Percentiles rank a stretch among this genome's conserved stretches.
phyloP scores from a whole-genome alignment of 1,284 basidiomycete genomes.

The Tylopilus sp. region DNA sequence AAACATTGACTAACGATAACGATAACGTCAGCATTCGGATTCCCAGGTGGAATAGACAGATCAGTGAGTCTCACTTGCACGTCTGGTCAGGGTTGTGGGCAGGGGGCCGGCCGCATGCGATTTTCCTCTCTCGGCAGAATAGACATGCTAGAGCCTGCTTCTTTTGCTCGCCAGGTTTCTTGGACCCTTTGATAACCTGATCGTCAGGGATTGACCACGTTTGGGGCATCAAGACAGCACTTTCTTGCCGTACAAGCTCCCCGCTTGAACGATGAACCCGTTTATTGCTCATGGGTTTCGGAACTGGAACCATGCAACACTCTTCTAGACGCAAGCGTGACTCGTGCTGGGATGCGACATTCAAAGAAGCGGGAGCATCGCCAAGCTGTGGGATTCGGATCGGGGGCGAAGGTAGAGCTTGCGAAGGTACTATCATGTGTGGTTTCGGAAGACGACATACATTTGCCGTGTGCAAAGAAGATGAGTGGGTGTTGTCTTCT shows the following conservation, averaged over 20 bases:
- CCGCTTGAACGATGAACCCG: slow-evolving; percentile 31
- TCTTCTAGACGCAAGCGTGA: slow-evolving; percentile 26
- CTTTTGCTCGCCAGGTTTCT: slow-evolving; percentile 37
- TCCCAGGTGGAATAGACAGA: slow-evolving; percentile 4
- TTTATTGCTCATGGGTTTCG: slow-evolving; percentile 29
- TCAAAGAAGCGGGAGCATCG: slow-evolving; percentile 10
- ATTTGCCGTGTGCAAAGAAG: slow-evolving; percentile 21
- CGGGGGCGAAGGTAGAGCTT: slow-evolving; percentile 16
- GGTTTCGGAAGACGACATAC: slow-evolving; percentile 24
- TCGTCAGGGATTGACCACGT: slow-evolving; percentile 38
- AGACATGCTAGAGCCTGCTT: slow-evolving; percentile 40
- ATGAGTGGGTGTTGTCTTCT: slow-evolving; percentile 16
- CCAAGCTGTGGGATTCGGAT: slow-evolving; percentile 18
- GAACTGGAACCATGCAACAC: slow-evolving; percentile 16
- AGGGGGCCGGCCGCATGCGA: slow-evolving; percentile 37
- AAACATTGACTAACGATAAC: slow-evolving; percentile 43
- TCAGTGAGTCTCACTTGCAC: slow-evolving; percentile 35
- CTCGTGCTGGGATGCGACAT: slow-evolving; percentile 22
- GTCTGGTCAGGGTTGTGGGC: slow-evolving; percentile 34
- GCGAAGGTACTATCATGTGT: slow-evolving; percentile 26
- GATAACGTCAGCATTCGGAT: slow-evolving; percentile 24
- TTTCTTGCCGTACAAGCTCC: slow-evolving; percentile 32
- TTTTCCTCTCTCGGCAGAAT: slow-evolving; percentile 39
- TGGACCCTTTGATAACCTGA: slow-evolving; percentile 32
- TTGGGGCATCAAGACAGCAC: slow-evolving; percentile 23